Percentiles rank a stretch among this genome's conserved stretches.
phyloP scores from a whole-genome alignment of 305 asterid genomes.

The Fraxinus angustifolia region DNA sequence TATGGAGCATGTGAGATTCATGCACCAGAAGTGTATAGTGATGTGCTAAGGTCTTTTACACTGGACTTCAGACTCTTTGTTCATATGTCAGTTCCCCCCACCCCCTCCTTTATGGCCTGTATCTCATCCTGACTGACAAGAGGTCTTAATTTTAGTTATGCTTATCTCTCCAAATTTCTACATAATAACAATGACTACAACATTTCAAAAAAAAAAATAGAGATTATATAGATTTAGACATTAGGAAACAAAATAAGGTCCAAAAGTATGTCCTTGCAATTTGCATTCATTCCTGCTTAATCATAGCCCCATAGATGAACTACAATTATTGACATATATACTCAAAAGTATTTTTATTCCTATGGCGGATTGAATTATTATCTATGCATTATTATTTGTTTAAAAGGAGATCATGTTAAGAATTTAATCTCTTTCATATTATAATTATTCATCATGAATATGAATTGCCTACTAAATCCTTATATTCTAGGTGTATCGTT shows the following conservation, averaged over 20 bases:
- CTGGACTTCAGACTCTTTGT: not conserved
- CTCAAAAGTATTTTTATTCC: conserved; percentile 2
- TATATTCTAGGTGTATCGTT: not conserved
- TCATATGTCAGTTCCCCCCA: not conserved
- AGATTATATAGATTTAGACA: not conserved
- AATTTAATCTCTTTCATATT: not conserved
- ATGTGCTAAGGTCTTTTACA: not conserved
- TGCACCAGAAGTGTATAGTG: not conserved
- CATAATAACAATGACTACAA: conserved; percentile 6
- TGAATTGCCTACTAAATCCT: not conserved
- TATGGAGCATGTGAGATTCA: not conserved
- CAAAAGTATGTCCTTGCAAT: not conserved
- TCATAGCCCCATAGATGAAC: conserved; percentile 3
- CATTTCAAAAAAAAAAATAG: not conserved
- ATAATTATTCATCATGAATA: not conserved
- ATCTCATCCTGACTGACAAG: conserved; percentile 22
- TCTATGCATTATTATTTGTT: conserved; percentile 2
- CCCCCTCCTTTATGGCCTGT: not conserved
- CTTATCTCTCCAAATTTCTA: conserved; percentile 9
- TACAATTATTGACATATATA: conserved; percentile 10
- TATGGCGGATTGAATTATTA: not conserved
- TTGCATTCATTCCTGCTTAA: not conserved
- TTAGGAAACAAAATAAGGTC: conserved; percentile 1
- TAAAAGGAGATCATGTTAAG: not conserved
- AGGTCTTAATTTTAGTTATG: not conserved